Evolutionary conservation across 2,329 filamentous ascomycete genomes (phyloP).

Genomic region (Clonostachys rosea): DNA sequence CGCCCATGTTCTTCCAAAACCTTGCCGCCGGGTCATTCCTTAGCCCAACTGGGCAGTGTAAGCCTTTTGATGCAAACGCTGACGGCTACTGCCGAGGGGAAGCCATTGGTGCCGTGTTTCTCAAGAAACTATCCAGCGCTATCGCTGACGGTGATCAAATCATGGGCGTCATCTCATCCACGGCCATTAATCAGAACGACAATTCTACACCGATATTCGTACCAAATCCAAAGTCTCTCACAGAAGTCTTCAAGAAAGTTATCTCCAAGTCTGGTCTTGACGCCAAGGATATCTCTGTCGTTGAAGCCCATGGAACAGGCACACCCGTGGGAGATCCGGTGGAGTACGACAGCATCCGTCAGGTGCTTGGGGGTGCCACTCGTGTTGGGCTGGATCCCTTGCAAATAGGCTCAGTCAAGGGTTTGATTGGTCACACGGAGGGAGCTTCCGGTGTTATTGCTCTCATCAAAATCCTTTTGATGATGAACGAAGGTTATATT

Average conservation of each 20-base stretch:
- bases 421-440: slow-evolving; percentile 28
- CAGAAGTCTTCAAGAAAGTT: slow-evolving; percentile 24
- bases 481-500: slow-evolving; percentile 7
- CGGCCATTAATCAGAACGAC: slow-evolving; percentile 34
- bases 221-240: not conserved
- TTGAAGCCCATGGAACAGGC: slow-evolving; percentile 32
- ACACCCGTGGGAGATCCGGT: slow-evolving; percentile 37
- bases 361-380: not conserved
- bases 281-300: slow-evolving; percentile 11
- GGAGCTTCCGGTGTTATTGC: slow-evolving; percentile 10
- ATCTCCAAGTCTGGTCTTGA: slow-evolving; percentile 13
- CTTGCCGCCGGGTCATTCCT: slow-evolving; percentile 15
- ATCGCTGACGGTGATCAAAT: slow-evolving; percentile 39
- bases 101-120: slow-evolving; percentile 32
- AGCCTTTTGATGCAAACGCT: slow-evolving; percentile 25
- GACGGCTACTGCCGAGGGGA: slow-evolving; percentile 51
- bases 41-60: slow-evolving; percentile 20
- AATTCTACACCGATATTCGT: slow-evolving; percentile 29
- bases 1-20: slow-evolving; percentile 12
- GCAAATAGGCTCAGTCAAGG: slow-evolving; percentile 42
- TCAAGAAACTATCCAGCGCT: slow-evolving; percentile 43
- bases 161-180: slow-evolving; percentile 29
- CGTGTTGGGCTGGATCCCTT: not conserved
- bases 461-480: slow-evolving; percentile 3
- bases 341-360: slow-evolving; percentile 36